These are phyloP conservation scores for Meripilus lineatus DNA, from an alignment of 1,284 basidiomycete species.

Conservation along the genomic window DNA sequence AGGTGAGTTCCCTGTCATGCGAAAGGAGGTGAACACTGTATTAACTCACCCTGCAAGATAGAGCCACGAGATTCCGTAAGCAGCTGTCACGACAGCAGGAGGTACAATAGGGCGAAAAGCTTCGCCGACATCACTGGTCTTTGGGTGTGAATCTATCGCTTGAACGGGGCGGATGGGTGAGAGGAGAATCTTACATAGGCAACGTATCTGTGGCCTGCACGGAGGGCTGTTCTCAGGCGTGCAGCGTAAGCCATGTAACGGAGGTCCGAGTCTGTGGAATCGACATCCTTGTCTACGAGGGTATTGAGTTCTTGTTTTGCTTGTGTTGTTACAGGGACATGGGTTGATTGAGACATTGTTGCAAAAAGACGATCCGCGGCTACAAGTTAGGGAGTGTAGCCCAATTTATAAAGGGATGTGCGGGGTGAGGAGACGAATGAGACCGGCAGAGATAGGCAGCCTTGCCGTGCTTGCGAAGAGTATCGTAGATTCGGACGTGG, in stretches of 20 bases:
- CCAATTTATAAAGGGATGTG: conserved; percentile 3
- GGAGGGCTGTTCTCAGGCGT: conserved; percentile 71
- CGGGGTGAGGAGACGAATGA: background rate
- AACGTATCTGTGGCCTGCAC: conserved; percentile 74
- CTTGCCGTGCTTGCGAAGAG: conserved; percentile 6
- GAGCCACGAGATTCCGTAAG: conserved; percentile 86
- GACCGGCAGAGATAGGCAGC: background rate
- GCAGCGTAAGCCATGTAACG: conserved; percentile 76
- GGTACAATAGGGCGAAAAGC: conserved; percentile 87
- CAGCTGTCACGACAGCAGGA: conserved; percentile 73
- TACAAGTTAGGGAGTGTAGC: background rate
- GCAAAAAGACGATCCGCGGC: background rate
- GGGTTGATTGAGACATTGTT: conserved; percentile 10
- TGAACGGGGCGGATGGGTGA: conserved; percentile 11
- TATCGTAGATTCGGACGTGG: conserved; percentile 4
- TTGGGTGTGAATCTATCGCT: conserved; percentile 25
- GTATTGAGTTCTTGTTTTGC: conserved; percentile 45
- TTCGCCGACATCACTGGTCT: conserved; percentile 90
- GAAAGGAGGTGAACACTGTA: conserved; percentile 7
- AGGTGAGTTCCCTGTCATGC: too few species aligned
- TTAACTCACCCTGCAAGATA: conserved; percentile 56
- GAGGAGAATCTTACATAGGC: conserved; percentile 60
- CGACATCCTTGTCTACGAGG: conserved; percentile 58
- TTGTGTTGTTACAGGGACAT: conserved; percentile 27
- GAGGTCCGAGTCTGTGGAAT: conserved; percentile 59